Evolutionary conservation across 2,329 filamentous ascomycete genomes (phyloP), one percentile per base, ranked within the genome.

Genomic region (Ilyonectria sp.): DNA sequence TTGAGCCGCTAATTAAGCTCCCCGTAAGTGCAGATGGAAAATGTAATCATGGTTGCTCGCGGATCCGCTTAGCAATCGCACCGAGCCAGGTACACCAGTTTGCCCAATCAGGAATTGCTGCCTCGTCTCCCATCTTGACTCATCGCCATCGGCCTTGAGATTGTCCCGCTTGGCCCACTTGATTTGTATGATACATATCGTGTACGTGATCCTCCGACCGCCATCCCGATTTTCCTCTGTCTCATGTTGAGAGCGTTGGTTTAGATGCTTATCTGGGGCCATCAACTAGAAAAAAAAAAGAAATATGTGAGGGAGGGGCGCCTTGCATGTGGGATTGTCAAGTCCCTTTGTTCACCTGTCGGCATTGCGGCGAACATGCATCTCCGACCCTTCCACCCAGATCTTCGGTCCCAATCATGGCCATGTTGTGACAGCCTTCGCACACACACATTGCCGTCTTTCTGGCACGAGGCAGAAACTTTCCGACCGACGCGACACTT

Each of bases 61-160:
- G 8, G 43, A 31, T 33, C 47, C 23, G 65, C 63, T 74, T 74
- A 72, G 69, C 67, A 74, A 74, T 74, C 58, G 60, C 53, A 37
- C 69, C 67, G 19, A 54, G 37, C 49, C 17, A 26, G n/a, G 23
- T 6, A 33, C 37, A 43, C 17, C 43, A 2, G 63, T 47, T 71
- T 31, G 49, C 44, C 72, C 31, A 75, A 74, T 74, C 35, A 52
- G 37, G 65, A 4, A 60, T 43, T 29, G 2, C 17, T 15, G 44
- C 21, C 15, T 43, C 67, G 60, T 55, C 15, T 33, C 21, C n/a
- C 31, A 37, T 21, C 31, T 64, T 63, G 69, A 70, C 74, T 73
- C 68, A 70, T 75, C 73, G 74, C 63, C 60, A 15, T 75, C 73
- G 71, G 72, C 60, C 53, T 37, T 37, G 55, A 63, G 67, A 49